Conservation (phyloP, 345 rosid species). For the Clausena lansium region DNA sequence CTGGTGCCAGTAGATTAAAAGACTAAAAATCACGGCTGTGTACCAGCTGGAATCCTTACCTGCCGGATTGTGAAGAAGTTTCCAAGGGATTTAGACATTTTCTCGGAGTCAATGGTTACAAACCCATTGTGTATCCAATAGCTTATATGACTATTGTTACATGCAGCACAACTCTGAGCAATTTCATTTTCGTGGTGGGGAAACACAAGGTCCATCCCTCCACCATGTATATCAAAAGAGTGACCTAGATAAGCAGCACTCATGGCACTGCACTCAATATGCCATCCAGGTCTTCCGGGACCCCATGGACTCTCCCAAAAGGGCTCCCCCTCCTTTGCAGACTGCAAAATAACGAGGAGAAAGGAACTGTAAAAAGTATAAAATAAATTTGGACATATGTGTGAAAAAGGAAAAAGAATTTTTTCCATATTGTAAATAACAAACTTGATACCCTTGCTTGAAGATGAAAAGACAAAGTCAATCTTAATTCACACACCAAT, state of each 20-base stretch:
- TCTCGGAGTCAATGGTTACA: slow-evolving; percentile 92
- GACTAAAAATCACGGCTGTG: background rate
- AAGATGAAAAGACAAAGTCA: background rate
- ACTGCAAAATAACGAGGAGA: slow-evolving; percentile 37
- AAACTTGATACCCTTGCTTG: background rate
- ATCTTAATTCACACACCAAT: background rate
- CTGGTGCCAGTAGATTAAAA: background rate
- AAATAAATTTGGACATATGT: background rate
- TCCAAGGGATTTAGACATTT: slow-evolving; percentile 97
- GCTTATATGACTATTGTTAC: slow-evolving; percentile 65
- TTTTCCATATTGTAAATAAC: background rate
- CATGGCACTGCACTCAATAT: slow-evolving; percentile 97
- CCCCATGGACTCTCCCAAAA: slow-evolving; percentile 99
- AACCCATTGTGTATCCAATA: slow-evolving; percentile 97
- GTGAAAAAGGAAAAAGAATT: background rate
- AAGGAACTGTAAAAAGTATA: background rate
- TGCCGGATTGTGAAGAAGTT: slow-evolving; percentile 94
- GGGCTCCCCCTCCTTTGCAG: slow-evolving; percentile 84
- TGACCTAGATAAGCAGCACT: slow-evolving; percentile 86
- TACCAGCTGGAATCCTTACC: slow-evolving; percentile 35
- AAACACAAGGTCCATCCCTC: slow-evolving; percentile 98
- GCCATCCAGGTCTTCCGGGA: slow-evolving; percentile 98
- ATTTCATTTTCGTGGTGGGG: slow-evolving; percentile 99
- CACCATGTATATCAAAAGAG: slow-evolving; percentile 92
- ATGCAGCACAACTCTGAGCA: slow-evolving; percentile 97